Percentiles rank a stretch among this genome's conserved stretches.
These are phyloP conservation scores for Coemansia sp. DNA, from an alignment of 192 early-diverging fungal species.

Conservation along the genomic window DNA sequence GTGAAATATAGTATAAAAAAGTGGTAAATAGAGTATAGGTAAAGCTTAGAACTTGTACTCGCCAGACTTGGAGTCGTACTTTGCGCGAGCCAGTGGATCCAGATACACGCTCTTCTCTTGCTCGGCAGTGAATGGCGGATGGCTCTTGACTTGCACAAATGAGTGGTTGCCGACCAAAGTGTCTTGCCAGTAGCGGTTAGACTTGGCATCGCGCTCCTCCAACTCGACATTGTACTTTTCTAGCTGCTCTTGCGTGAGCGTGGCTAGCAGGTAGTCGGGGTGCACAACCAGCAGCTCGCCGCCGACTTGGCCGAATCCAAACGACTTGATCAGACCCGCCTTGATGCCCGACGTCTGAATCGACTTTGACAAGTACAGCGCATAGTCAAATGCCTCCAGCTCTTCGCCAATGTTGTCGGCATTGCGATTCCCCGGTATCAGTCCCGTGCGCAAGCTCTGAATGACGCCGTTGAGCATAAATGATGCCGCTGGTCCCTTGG, in stretches of 20 bases:
- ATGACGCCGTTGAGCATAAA: constrained; percentile 93
- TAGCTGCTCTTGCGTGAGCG: neutral
- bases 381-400: constrained; percentile 76
- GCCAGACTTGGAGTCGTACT: constrained; percentile 1
- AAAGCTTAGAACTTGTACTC: constrained; percentile 27
- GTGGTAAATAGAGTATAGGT: no score
- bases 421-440: constrained; percentile 91
- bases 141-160: constrained; percentile 31
- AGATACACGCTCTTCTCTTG: constrained; percentile 26
- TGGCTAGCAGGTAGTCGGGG: constrained; percentile 65
- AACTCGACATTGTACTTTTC: constrained; percentile 19
- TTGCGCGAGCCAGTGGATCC: constrained; percentile 15
- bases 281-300: constrained; percentile 65
- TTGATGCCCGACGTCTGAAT: constrained; percentile 67
- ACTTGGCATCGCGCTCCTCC: neutral
- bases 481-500: constrained; percentile 88
- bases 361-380: constrained; percentile 70
- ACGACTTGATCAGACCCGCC: constrained; percentile 65
- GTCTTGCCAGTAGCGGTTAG: constrained; percentile 30
- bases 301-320: constrained; percentile 74
- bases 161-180: constrained; percentile 27
- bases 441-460: constrained; percentile 78
- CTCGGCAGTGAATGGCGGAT: constrained; percentile 20
- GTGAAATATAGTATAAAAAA: neutral
- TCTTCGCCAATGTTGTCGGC: constrained; percentile 44